Evolutionary conservation across 164 flowering plant species (phyloP), one percentile per base, ranked within the genome.

Genomic region (Santalum album): DNA sequence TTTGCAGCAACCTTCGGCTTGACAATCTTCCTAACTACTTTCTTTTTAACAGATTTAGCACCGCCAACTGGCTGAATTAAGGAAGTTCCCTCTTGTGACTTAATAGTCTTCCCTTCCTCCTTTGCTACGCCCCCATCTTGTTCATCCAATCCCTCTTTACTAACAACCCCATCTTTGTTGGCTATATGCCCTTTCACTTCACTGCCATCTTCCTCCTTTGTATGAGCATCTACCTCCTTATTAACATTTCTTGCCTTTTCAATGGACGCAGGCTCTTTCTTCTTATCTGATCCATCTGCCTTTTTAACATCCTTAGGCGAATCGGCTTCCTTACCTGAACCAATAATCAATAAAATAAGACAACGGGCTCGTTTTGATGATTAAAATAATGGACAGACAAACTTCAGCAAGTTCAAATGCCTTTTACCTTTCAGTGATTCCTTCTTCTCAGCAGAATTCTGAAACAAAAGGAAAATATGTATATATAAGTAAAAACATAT

Each of bases 21-120:
- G 48, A 81, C 78, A 65, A 90, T 61, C 65, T 75, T 84, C 65
- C 64, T 78, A 22, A 89, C 61, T 54, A 84, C 72, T 68, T 72
- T 90, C 71, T 80, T 90, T 65, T 81, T 86, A 44, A 67, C 81
- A 27, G 78, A 21, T 64, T 75, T 82, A 51, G 45, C 67, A 61
- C 16, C 53, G 17, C 49, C 65, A 58, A 64, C 49, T 36, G 64
- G 47, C 65, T 55, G 75, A 53, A 57, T 57, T 70, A 9, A 64
- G 51, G 69, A 29, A 47, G 54, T 40, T 63, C 46, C 78, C 50
- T 34, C 83, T 27, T 27, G 45, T 25, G 67, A 75, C 57, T 68
- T 66, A 21, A 49, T 35, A 55, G 25, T 36, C 38, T 64, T 61
- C 18, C 26, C 65, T 24, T 60, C 74, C 51, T 49, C 69, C 39